A percentile compares a stretch with the other conserved stretches of the same genome.
Evolutionary conservation across 495 filamentous ascomycete genomes (phyloP).

Genomic region (Xylaria cubensis): DNA sequence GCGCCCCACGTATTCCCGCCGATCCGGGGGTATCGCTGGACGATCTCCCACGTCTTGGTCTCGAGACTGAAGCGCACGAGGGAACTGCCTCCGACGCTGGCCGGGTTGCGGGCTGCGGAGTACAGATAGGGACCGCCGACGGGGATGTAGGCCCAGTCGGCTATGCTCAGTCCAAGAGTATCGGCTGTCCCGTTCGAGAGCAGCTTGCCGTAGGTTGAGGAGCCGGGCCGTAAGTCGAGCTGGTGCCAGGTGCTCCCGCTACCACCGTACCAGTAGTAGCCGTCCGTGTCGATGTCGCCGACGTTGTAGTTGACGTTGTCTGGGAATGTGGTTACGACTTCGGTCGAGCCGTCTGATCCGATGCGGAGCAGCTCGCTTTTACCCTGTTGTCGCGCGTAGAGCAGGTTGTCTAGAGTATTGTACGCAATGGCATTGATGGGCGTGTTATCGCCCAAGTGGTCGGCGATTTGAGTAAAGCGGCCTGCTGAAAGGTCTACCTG

Average conservation of each 20-base stretch:
- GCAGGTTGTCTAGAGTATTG: slow-evolving; percentile 29
- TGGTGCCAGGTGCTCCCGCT: slow-evolving; percentile 19
- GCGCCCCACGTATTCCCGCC: slow-evolving; percentile 24
- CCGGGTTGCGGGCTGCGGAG: slow-evolving; percentile 16
- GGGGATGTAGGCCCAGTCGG: slow-evolving; percentile 31
- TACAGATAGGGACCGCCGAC: slow-evolving; percentile 25
- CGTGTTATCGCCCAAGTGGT: slow-evolving; percentile 18
- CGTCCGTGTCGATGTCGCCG: slow-evolving; percentile 29
- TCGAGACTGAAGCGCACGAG: slow-evolving; percentile 30
- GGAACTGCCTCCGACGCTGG: slow-evolving; percentile 14
- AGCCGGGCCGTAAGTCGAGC: slow-evolving; percentile 21
- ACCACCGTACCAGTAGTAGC: slow-evolving; percentile 28
- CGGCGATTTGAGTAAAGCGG: not conserved
- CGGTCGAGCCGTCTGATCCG: slow-evolving; percentile 20
- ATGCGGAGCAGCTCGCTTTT: slow-evolving; percentile 26
- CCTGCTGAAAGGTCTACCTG: slow-evolving; percentile 27
- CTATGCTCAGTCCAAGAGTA: slow-evolving; percentile 15
- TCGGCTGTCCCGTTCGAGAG: slow-evolving; percentile 23
- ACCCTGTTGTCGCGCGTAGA: slow-evolving; percentile 18
- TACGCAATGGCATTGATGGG: slow-evolving; percentile 28
- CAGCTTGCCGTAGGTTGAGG: slow-evolving; percentile 22
- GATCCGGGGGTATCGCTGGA: slow-evolving; percentile 14
- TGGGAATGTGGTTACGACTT: not conserved
- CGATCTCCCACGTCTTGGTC: slow-evolving; percentile 23
- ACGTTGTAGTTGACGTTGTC: not conserved